Evolutionary conservation across 257 asterid genomes (phyloP), one percentile per base, ranked within the genome.

Genomic region (Gardenia jasminoides): DNA sequence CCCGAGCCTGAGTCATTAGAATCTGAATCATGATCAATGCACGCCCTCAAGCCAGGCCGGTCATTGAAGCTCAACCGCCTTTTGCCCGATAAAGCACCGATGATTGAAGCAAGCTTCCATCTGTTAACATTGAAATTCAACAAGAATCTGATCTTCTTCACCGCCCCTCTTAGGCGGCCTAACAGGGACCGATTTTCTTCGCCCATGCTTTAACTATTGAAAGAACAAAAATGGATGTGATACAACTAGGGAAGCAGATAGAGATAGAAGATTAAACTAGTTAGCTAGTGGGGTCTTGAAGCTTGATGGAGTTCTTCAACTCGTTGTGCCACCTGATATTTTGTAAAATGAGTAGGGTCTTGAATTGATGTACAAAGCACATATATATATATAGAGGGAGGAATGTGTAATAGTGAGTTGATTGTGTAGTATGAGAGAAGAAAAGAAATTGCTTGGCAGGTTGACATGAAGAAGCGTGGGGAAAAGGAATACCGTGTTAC

Each of bases 61-160:
- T 87, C 91, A 68, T 83, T 86, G 87, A 94, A 92, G 90, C 95
- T 92, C 74, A 91, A 33, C 50, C 90, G 81, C 67, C 88, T 76
- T 80, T 81, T 88, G 47, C 90, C 75, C 0, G 90, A 80, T 2
- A 94, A 81, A 20, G 86, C 58, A 12, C 94, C 92, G 59, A 95
- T 80, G 24, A 88, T 39, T 41, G 97, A 77, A 16, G 89, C 93
- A 22, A 93, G 80, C 67, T 85, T 92, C 92, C 88, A 95, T 81
- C 81, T 81, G 26, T 88, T 89, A 0, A 87, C 15, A 78, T 85
- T 88, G 85, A 89, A 84, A 39, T 88, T 83, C 43, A 93, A 77
- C 56, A 95, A 78, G 67, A 93, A 81, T 24, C 75, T 92, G 28
- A 95, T 91, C 87, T 95, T 95, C 77, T 84, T 95, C 84, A 95